Evolutionary conservation across 441 rosid genomes (phyloP).

Genomic region (Iberis amara): DNA sequence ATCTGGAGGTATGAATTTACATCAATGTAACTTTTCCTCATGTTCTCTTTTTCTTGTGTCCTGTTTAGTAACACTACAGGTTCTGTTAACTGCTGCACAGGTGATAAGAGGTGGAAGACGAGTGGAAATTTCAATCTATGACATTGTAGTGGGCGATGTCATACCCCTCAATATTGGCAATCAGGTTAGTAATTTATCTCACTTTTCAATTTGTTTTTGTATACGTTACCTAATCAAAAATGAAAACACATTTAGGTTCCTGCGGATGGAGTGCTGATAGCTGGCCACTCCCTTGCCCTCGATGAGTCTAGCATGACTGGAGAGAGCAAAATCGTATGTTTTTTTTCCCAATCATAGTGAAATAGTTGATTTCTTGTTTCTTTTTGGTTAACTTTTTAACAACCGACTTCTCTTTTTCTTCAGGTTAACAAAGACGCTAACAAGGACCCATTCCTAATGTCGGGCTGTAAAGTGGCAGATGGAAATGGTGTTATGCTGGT

Average conservation of each 20-base stretch:
- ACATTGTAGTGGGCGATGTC: conserved; percentile 86
- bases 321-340: conserved; percentile 88
- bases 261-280: conserved; percentile 82
- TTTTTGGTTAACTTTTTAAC: conserved; percentile 7
- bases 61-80: conserved; percentile 19
- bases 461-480: conserved; percentile 98
- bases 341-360: neutral
- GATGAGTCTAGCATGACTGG: conserved; percentile 99
- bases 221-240: neutral
- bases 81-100: conserved; percentile 33
- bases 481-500: conserved; percentile 96
- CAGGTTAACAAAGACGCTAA: conserved; percentile 70
- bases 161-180: conserved; percentile 92
- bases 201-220: conserved; percentile 6
- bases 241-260: conserved; percentile 55
- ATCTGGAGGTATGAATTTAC: conserved; percentile 57
- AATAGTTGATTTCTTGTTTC: neutral
- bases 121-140: conserved; percentile 84
- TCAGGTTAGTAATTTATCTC: conserved; percentile 45
- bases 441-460: conserved; percentile 80
- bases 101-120: conserved; percentile 92
- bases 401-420: conserved; percentile 8
- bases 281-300: conserved; percentile 77
- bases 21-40: neutral
- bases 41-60: conserved; percentile 12